Evolutionary conservation across 768 basidiomycete genomes (phyloP).

Genomic region (Lentinula lateritia): DNA sequence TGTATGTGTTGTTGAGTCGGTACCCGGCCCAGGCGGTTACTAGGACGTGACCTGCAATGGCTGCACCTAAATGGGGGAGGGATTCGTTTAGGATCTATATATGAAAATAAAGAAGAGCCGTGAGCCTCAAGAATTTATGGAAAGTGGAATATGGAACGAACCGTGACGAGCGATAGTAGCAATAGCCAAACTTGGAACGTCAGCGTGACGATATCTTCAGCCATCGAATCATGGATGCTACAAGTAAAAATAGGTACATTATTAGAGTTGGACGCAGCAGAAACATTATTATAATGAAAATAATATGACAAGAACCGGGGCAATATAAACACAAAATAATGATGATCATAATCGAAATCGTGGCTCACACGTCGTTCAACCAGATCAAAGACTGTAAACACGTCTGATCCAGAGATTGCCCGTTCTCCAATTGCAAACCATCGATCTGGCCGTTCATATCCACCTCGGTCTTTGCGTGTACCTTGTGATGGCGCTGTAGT

Average conservation of each 20-base stretch:
- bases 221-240: constrained; percentile 24
- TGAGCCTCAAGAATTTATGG: not conserved
- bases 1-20: constrained; percentile 28
- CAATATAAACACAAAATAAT: no score
- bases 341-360: not conserved
- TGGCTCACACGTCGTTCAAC: constrained; percentile 38
- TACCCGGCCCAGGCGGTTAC: constrained; percentile 44
- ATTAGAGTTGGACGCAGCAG: no score
- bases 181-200: constrained; percentile 45
- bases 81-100: constrained; percentile 45
- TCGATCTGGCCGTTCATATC: constrained; percentile 7
- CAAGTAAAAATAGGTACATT: not conserved
- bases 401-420: constrained; percentile 10
- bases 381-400: constrained; percentile 42
- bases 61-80: constrained; percentile 44
- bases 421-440: constrained; percentile 5
- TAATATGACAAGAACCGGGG: no score
- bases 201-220: constrained; percentile 44
- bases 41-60: constrained; percentile 39
- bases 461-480: not conserved
- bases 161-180: constrained; percentile 38
- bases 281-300: no score
- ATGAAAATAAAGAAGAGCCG: not conserved
- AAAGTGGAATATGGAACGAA: constrained; percentile 12
- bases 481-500: not conserved